Conservation (phyloP, 306 rosid genomes). For the Acacia acuminata region DNA sequence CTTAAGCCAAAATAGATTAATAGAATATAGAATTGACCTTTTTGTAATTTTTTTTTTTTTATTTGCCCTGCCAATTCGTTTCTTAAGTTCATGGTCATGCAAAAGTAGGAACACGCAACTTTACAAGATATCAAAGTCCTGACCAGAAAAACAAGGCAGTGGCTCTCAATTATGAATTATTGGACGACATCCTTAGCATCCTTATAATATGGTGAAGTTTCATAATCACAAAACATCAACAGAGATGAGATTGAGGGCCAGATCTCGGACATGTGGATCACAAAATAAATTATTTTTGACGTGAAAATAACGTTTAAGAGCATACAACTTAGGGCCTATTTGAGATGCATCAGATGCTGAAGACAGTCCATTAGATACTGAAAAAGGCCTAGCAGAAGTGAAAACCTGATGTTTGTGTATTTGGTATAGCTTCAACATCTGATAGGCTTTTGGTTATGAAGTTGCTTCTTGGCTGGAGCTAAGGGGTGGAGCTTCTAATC, state of each 20-base stretch:
- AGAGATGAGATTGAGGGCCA: not conserved
- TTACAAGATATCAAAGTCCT: conserved; percentile 22
- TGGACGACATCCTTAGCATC: conserved; percentile 36
- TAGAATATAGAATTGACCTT: not conserved
- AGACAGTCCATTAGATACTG: no score
- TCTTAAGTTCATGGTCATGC: conserved; percentile 8
- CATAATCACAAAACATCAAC: conserved; percentile 29
- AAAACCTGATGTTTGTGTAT: no score
- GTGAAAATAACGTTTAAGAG: conserved; percentile 48
- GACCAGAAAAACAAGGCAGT: conserved; percentile 15
- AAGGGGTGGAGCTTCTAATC: no score
- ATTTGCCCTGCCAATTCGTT: not conserved
- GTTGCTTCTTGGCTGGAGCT: no score
- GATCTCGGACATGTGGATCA: conserved; percentile 24
- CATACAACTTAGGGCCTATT: conserved; percentile 10
- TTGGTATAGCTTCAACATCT: no score
- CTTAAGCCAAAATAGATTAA: no score
- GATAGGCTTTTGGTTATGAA: no score
- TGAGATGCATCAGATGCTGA: no score
- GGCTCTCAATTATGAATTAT: conserved; percentile 33
- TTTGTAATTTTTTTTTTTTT: not conserved
- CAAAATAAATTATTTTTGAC: conserved; percentile 19
- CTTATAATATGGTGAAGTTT: conserved; percentile 40
- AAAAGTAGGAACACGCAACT: conserved; percentile 26
- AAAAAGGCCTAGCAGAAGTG: no score